phyloP scores from a whole-genome alignment of 83 land plant genomes.

The Picea abies region DNA sequence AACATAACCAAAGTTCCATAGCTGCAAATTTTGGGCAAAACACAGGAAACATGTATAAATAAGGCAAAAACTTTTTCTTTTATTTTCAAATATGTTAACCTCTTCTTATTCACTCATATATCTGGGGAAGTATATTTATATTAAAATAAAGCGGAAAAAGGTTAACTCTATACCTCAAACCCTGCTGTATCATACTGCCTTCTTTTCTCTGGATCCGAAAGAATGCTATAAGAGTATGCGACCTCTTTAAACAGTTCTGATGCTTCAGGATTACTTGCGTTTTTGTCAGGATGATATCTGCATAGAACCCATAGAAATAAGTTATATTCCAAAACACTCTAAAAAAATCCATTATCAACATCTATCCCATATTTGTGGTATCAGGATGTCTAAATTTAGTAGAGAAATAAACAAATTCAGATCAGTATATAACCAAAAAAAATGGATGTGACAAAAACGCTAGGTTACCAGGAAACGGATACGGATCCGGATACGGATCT shows the following conservation, averaged over 20 bases:
- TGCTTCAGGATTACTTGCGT: slow-evolving; percentile 91
- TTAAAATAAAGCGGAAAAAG: neutral
- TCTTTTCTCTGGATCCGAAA: slow-evolving; percentile 95
- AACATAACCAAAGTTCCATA: no score
- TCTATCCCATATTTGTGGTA: neutral
- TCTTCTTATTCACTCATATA: neutral
- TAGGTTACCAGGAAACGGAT: no score
- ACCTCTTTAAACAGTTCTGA: slow-evolving; percentile 94
- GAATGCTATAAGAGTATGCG: slow-evolving; percentile 91
- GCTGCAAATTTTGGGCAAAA: neutral
- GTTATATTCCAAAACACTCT: neutral
- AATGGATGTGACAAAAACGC: no score
- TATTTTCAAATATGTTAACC: neutral
- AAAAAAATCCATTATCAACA: neutral
- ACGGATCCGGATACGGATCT: no score
- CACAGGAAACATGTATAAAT: neutral
- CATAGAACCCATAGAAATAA: neutral
- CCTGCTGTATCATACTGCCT: slow-evolving; percentile 88
- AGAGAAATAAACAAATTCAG: neutral
- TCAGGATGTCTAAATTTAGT: neutral
- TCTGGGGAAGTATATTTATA: neutral
- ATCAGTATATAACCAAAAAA: neutral
- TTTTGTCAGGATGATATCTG: slow-evolving; percentile 99
- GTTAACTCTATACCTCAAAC: slow-evolving; percentile 66
- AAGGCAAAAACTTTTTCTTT: neutral